Base-by-base conservation (phyloP, 129 eudicot genomes). In the Solidago caesia region DNA sequence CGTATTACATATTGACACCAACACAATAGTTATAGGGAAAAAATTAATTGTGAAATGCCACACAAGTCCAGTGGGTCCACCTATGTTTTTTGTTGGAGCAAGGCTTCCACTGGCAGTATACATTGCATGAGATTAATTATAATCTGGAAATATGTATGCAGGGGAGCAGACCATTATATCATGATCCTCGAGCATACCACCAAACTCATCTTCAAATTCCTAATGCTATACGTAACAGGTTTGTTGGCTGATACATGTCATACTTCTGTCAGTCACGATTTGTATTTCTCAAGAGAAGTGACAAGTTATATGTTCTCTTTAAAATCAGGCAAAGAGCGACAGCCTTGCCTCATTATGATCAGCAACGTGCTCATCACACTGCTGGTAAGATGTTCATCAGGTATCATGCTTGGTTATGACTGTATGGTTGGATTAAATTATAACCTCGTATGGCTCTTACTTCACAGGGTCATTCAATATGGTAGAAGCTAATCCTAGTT, bases 221-320 rank as follows among this genome's bases (percentile, higher is more conserved):
- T 72, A 49, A 58, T 75, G 71, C 71, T 67, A 52, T 78, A 49
- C 80, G 73, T 21, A 82, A 72, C 61, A 82, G 96, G 96, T 89
- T 69, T 26, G 82, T 57, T 45, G 44, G 39, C 58, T 49, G 72
- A 70, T 61, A 52, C 9, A 48, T 13, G 25, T 46, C 46, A 64
- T 45, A 21, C 14, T 33, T 45, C n/a, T 47, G 12, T 55, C 47
- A 5, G 47, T 63, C 44, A 63, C 21, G 27, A 76, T 77, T 46
- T 65, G 48, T 46, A 64, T 63, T 5, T 55, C 52, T 74, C n/a
- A 7, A 7, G 26, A 26, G 49, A 63, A 49, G 6, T 66, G 56
- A 79, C 73, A 21, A 53, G 7, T 10, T 51, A 14, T 60, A 16
- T 47, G 25, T 44, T 43, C 15, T 47, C 10, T 65, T 55, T 72